Conservation (phyloP, 1,284 basidiomycete species). For the Malassezia obtusa region DNA sequence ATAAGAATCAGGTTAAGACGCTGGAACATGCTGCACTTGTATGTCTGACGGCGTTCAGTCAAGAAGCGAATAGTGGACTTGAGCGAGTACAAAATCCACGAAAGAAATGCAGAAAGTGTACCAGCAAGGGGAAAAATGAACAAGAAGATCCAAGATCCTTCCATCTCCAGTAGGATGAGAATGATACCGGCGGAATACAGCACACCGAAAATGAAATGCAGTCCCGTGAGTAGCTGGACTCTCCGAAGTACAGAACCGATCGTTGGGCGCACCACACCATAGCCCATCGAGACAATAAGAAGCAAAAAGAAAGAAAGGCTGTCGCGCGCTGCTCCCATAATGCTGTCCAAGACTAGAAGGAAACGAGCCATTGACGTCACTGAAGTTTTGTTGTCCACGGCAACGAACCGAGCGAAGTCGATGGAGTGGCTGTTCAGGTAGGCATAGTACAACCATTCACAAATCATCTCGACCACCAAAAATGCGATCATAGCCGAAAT, state of each 20-base stretch:
- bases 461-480: slow-evolving; percentile 84
- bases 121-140: slow-evolving; percentile 81
- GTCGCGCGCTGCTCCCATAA: slow-evolving; percentile 85
- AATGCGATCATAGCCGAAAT: slow-evolving; percentile 81
- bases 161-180: slow-evolving; percentile 63
- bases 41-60: slow-evolving; percentile 38
- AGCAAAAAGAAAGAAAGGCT: slow-evolving; percentile 91
- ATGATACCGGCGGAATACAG: slow-evolving; percentile 52
- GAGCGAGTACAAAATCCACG: slow-evolving; percentile 60
- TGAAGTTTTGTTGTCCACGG: slow-evolving; percentile 21
- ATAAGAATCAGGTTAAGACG: slow-evolving; percentile 78
- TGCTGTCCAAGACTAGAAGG: slow-evolving; percentile 47
- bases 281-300: slow-evolving; percentile 60
- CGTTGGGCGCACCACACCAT: slow-evolving; percentile 55
- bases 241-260: slow-evolving; percentile 68
- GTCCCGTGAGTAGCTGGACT: slow-evolving; percentile 64
- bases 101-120: slow-evolving; percentile 81
- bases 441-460: slow-evolving; percentile 48
- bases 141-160: slow-evolving; percentile 47
- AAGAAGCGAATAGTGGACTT: slow-evolving; percentile 38
- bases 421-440: slow-evolving; percentile 38
- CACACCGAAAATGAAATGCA: slow-evolving; percentile 84
- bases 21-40: slow-evolving; percentile 48
- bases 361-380: slow-evolving; percentile 34
- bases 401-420: slow-evolving; percentile 33